Conservation (phyloP, 495 filamentous ascomycete genomes). For the Annulohypoxylon nitens region DNA sequence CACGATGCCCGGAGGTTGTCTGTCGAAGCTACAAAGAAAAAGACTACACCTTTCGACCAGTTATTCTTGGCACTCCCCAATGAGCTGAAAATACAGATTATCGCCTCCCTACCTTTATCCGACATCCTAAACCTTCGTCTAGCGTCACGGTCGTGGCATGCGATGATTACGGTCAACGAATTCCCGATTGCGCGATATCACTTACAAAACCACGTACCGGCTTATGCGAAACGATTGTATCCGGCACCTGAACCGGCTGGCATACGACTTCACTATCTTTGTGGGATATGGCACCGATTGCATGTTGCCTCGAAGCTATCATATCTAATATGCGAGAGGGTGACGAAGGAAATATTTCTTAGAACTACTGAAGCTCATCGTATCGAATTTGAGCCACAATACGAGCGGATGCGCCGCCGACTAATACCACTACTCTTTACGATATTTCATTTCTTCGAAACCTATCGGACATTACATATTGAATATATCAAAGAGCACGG, state of each 20-base stretch:
- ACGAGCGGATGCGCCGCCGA: constrained; percentile 68
- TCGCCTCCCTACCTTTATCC: constrained; percentile 66
- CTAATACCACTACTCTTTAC: constrained; percentile 68
- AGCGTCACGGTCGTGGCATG: constrained; percentile 66
- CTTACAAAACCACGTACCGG: constrained; percentile 64
- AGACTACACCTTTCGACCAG: constrained; percentile 59
- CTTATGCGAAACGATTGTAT: constrained; percentile 66
- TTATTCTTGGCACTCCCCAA: constrained; percentile 65
- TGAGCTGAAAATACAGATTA: constrained; percentile 69
- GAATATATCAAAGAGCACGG: constrained; percentile 62
- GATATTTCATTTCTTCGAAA: constrained; percentile 71
- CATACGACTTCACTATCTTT: constrained; percentile 68
- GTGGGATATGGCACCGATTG: constrained; percentile 69
- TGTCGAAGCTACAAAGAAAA: constrained; percentile 42
- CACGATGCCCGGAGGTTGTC: constrained; percentile 47
- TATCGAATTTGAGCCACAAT: constrained; percentile 65
- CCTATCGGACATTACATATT: constrained; percentile 66
- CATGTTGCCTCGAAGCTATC: constrained; percentile 69
- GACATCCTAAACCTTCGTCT: constrained; percentile 65
- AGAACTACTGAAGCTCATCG: constrained; percentile 62
- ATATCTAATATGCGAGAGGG: constrained; percentile 66
- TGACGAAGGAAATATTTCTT: constrained; percentile 69
- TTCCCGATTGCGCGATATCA: constrained; percentile 68
- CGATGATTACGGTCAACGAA: constrained; percentile 68
- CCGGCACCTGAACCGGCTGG: constrained; percentile 57